Conservation (phyloP, 768 basidiomycete species). For the Rubroboletus pulcherrimus region DNA sequence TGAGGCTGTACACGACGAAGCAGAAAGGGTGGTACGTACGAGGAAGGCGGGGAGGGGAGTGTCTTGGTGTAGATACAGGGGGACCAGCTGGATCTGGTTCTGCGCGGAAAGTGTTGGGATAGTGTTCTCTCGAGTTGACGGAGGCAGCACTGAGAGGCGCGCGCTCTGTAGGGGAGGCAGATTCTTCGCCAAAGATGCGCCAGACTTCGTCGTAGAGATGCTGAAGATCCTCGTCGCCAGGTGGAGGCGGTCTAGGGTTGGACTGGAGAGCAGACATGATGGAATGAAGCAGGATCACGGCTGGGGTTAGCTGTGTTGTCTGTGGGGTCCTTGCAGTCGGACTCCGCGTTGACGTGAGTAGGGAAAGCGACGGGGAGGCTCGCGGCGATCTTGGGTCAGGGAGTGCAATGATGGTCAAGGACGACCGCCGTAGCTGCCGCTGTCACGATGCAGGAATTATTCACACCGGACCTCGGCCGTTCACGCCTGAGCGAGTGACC, state of each 20-base stretch:
- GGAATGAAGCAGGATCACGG: constrained; percentile 9
- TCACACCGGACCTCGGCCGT: constrained; percentile 5
- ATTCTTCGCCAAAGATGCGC: constrained; percentile 57
- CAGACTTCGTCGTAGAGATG: constrained; percentile 74
- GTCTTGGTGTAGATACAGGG: constrained; percentile 10
- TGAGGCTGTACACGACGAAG: not conserved
- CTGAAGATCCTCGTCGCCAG: constrained; percentile 69
- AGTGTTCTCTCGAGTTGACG: constrained; percentile 18
- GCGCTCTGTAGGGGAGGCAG: constrained; percentile 30
- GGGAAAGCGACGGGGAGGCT: not conserved
- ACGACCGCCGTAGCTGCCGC: not conserved
- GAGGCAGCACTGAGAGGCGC: constrained; percentile 17
- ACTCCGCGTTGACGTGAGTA: not conserved
- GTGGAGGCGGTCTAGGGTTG: constrained; percentile 36
- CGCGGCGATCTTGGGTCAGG: not conserved
- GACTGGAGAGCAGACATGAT: constrained; percentile 37
- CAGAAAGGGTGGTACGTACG: constrained; percentile 15
- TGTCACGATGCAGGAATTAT: not conserved
- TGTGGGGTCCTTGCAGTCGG: not conserved
- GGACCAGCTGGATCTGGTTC: constrained; percentile 16
- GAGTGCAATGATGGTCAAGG: not conserved
- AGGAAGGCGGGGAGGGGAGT: constrained; percentile 19
- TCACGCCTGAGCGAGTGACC: not conserved
- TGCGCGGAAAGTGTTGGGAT: constrained; percentile 17
- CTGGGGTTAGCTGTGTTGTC: not conserved